Base-by-base conservation (phyloP, 768 basidiomycete species). In the Plicaturopsis crispa region DNA sequence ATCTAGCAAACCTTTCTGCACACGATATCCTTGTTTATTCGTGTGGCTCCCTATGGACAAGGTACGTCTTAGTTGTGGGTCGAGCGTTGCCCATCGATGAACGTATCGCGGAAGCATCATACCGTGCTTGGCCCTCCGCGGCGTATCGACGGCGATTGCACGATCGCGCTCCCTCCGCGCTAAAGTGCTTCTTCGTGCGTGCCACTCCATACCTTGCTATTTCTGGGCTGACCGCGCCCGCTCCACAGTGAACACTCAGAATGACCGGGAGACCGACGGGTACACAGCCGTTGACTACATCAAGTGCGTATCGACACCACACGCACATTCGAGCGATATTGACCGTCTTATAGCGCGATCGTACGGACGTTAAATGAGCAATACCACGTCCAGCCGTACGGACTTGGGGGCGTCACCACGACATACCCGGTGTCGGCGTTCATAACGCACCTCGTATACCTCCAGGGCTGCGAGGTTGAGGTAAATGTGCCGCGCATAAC, bases 31-130 rank as follows among this genome's bases (percentile, higher is more conserved):
- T 97, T 20, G 78, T 97, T 2, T 96, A 94, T 55, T 92, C 89
- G 3, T 92, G 91, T 53, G 92, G 92, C 4, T 94, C 91, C 2
- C 64, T 97, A 6, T 97, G 89, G 89, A 97, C 92, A 11, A 90
- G 86, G 88, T 81, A 38, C 35, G 67, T 28, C 26, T 28, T 28
- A 8, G 26, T 28, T 28, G 26, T 28, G 10, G 14, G 26, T 14
- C 8, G 14, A 28, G 14, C 14, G 26, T 14, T 28, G 14, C 8
- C 8, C 14, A 28, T 8, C 26, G n/a, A n/a, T n/a, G n/a, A n/a
- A n/a, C n/a, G n/a, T n/a, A n/a, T n/a, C 26, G 21, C 36, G 18
- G 42, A 46, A 88, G 86, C 48, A 86, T 96, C 43, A 80, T 92
- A n/a, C 92, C 92, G 0, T 94, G 92, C 57, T 69, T 97, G 18